These are phyloP conservation scores for Pythium folliculosum DNA, from an alignment of 352 stramenopile species.

Conservation along the genomic window DNA sequence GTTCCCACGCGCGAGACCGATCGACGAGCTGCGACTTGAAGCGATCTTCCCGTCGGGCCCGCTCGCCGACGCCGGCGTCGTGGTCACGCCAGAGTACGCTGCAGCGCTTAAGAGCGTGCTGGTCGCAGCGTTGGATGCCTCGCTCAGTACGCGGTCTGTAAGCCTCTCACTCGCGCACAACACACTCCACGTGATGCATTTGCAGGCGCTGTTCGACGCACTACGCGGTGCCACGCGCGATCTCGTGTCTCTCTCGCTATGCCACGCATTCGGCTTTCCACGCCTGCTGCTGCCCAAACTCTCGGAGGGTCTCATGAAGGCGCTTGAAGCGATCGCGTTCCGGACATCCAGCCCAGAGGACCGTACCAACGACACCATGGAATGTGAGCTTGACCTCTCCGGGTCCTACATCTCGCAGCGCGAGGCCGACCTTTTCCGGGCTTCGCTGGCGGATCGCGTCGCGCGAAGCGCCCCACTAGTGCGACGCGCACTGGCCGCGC, in stretches of 20 bases:
- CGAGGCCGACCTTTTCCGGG: not conserved
- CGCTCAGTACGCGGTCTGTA: not conserved
- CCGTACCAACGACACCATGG: not conserved
- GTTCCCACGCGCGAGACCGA: conserved; percentile 10
- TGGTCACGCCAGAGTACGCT: conserved; percentile 9
- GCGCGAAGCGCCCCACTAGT: not conserved
- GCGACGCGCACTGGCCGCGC: conserved; percentile 1
- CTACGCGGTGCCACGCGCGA: conserved; percentile 12
- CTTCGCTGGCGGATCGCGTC: not conserved
- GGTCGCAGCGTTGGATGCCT: conserved; percentile 4
- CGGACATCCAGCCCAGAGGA: conserved; percentile 2
- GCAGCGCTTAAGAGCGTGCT: conserved; percentile 21
- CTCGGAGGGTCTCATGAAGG: not conserved
- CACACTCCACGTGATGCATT: conserved; percentile 1
- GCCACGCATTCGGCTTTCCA: not conserved
- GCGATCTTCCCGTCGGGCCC: conserved; percentile 18
- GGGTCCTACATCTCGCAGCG: not conserved
- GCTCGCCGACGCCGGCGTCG: conserved; percentile 1
- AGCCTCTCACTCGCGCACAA: conserved; percentile 16
- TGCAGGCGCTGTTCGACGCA: conserved; percentile 13
- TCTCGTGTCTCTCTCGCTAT: conserved; percentile 14
- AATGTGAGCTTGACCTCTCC: conserved; percentile 19
- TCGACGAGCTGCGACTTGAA: conserved; percentile 22
- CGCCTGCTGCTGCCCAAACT: not conserved
- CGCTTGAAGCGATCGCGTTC: conserved; percentile 17